phyloP scores from a whole-genome alignment of 371 early-diverging fungal genomes.

The Circinella umbellata region DNA sequence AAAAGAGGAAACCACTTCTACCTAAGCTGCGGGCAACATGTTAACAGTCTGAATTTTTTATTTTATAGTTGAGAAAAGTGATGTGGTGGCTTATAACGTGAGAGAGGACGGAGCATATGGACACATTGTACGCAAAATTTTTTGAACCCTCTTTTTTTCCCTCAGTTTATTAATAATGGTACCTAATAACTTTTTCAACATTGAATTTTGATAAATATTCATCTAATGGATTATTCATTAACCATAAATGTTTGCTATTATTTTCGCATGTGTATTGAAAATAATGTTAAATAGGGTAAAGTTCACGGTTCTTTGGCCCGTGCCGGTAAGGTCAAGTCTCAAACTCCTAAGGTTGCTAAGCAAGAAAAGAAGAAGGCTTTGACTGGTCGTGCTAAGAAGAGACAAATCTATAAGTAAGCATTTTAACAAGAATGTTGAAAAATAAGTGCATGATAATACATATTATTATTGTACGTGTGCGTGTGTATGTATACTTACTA shows the following conservation, averaged over 20 bases:
- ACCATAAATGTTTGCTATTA: too few relatives aligned
- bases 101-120: not conserved
- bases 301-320: conserved; percentile 99
- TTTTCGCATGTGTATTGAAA: not conserved
- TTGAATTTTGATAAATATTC: not conserved
- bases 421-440: conserved; percentile 51
- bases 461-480: too few relatives aligned
- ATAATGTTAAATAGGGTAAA: conserved; percentile 81
- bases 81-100: too few relatives aligned
- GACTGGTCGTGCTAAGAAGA: conserved; percentile 98
- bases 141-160: conserved; percentile 10
- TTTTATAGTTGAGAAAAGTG: too few relatives aligned
- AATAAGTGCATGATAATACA: too few relatives aligned
- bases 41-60: too few relatives aligned
- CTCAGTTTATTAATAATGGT: conserved; percentile 5
- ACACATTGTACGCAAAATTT: not conserved
- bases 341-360: conserved; percentile 99
- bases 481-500: too few relatives aligned
- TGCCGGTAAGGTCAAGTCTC: conserved; percentile 99
- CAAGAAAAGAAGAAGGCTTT: conserved; percentile 95
- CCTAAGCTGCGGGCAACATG: too few relatives aligned
- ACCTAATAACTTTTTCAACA: not conserved
- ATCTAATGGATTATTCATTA: not conserved
- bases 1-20: too few relatives aligned
- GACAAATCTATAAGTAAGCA: conserved; percentile 88